Evolutionary conservation across 2,329 filamentous ascomycete genomes (phyloP).

Genomic region (Fonsecaea erecta): DNA sequence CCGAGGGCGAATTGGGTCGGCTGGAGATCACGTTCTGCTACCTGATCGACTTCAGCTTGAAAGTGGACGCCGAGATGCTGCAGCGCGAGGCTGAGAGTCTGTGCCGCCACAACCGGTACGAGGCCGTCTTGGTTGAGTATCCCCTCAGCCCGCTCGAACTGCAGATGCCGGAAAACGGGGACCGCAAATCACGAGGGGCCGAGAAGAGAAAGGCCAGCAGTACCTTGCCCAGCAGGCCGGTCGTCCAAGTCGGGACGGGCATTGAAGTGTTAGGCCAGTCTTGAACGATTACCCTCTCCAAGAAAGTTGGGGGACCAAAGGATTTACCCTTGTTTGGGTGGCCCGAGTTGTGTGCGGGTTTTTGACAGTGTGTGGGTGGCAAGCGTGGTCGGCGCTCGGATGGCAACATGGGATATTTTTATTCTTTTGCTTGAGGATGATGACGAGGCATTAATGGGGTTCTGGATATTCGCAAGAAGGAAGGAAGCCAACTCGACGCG

Average conservation of each 20-base stretch:
- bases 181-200: conserved; percentile 23
- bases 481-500: too few species aligned
- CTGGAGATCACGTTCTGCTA: conserved; percentile 91
- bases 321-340: neutral
- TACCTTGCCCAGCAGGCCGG: conserved; percentile 33
- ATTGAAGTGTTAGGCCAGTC: conserved; percentile 33
- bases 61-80: conserved; percentile 64
- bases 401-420: too few species aligned
- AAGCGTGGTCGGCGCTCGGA: too few species aligned
- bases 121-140: conserved; percentile 21
- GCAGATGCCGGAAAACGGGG: conserved; percentile 24
- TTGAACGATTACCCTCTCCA: neutral
- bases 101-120: conserved; percentile 41
- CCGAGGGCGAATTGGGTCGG: conserved; percentile 76
- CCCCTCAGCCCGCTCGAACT: conserved; percentile 25
- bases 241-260: conserved; percentile 29
- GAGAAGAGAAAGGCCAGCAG: conserved; percentile 39
- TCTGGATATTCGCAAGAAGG: too few species aligned
- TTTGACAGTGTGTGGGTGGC: too few species aligned
- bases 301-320: neutral
- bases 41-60: conserved; percentile 80
- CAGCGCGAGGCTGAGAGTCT: conserved; percentile 54
- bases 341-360: neutral
- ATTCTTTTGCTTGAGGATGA: too few species aligned
- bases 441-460: too few species aligned